phyloP scores from a whole-genome alignment of 345 rosid species.

The Orychophragmus violaceus region DNA sequence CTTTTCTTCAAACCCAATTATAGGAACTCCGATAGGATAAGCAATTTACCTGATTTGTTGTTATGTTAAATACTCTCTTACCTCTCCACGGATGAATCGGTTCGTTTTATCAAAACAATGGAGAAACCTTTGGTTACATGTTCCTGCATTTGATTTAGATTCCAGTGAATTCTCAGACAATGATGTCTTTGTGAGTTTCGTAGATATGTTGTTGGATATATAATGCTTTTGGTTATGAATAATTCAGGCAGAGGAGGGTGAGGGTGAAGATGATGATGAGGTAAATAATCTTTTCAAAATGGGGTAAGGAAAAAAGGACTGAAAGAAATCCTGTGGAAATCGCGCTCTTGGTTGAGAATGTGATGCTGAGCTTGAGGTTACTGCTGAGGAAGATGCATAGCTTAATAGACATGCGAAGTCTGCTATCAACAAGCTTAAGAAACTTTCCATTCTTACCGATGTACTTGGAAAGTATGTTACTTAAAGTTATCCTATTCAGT shows the following conservation, averaged over 20 bases:
- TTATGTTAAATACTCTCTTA: too few species aligned
- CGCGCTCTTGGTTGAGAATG: conserved; percentile 77
- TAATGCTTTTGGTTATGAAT: conserved; percentile 4
- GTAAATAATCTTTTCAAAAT: conserved; percentile 74
- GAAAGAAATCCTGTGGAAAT: conserved; percentile 92
- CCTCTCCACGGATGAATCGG: too few species aligned
- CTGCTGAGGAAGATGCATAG: conserved; percentile 90
- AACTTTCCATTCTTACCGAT: conserved; percentile 79
- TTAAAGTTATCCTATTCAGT: background rate
- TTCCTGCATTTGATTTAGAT: too few species aligned
- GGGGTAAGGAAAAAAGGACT: conserved; percentile 75
- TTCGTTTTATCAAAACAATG: too few species aligned
- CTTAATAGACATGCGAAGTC: conserved; percentile 80
- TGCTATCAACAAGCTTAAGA: conserved; percentile 88
- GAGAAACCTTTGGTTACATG: too few species aligned
- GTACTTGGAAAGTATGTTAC: conserved; percentile 87
- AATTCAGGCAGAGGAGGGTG: conserved; percentile 82
- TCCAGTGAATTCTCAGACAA: too few species aligned
- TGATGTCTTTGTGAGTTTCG: too few species aligned
- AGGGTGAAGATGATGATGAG: conserved; percentile 83
- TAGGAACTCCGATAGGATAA: too few species aligned
- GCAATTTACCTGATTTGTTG: too few species aligned
- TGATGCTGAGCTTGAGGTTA: conserved; percentile 96
- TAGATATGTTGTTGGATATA: too few species aligned
- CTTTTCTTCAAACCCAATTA: too few species aligned